A percentile compares a stretch with the other conserved stretches of the same genome.
These are phyloP conservation scores for Pestalotiopsis sp. DNA, from an alignment of 2,329 filamentous ascomycete genomes.

Conservation along the genomic window DNA sequence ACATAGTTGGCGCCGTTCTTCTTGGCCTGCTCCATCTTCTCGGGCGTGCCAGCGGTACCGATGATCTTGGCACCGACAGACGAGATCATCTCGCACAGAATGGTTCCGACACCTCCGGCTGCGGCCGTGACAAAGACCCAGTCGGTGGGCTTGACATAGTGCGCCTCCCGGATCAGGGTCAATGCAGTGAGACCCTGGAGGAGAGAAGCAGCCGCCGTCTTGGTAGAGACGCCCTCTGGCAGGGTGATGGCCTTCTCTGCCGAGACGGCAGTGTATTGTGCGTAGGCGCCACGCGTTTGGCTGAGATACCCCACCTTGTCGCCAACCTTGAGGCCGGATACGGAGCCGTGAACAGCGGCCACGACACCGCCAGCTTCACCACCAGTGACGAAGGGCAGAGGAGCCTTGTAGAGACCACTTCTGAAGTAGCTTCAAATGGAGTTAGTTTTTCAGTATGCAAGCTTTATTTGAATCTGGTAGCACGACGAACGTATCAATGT, in stretches of 20 bases:
- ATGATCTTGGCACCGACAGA: constrained; percentile 77
- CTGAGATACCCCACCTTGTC: constrained; percentile 74
- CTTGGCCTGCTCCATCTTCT: constrained; percentile 72
- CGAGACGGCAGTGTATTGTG: constrained; percentile 57
- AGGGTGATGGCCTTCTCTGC: constrained; percentile 61
- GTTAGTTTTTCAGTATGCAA: neutral
- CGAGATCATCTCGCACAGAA: constrained; percentile 75
- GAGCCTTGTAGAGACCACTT: constrained; percentile 74
- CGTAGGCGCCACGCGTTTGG: constrained; percentile 47
- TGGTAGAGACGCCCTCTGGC: constrained; percentile 61
- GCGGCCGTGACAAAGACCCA: constrained; percentile 86
- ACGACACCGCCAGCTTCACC: constrained; percentile 78
- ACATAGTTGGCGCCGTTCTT: constrained; percentile 71
- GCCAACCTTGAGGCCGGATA: constrained; percentile 62
- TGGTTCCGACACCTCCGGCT: constrained; percentile 77
- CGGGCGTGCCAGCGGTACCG: constrained; percentile 73
- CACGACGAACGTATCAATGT: constrained; percentile 71
- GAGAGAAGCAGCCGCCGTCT: constrained; percentile 69
- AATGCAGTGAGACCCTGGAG: constrained; percentile 84
- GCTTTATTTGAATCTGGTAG: neutral
- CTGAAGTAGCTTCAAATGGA: constrained; percentile 70
- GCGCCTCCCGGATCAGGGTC: constrained; percentile 76
- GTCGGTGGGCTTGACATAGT: constrained; percentile 74
- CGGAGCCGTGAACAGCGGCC: constrained; percentile 52
- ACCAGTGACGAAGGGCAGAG: constrained; percentile 75